phyloP scores from a whole-genome alignment of 202 grass and related monocot species.

The Zoysia matrella region DNA sequence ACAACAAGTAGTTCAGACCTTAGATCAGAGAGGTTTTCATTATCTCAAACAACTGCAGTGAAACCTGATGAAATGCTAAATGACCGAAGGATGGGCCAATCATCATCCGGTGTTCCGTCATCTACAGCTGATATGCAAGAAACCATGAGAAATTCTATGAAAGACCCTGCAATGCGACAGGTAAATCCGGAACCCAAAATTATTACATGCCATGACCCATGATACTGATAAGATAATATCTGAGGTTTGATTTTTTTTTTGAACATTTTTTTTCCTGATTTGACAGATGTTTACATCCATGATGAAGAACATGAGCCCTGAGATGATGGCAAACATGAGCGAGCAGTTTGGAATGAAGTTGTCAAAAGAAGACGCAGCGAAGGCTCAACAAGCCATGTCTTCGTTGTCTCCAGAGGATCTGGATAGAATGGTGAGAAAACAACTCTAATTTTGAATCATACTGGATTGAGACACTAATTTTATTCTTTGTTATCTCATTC shows the following conservation, averaged over 20 bases:
- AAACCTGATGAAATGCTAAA: conserved; percentile 36
- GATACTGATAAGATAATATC: background rate
- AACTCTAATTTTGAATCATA: background rate
- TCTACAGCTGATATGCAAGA: conserved; percentile 75
- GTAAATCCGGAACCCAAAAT: conserved; percentile 35
- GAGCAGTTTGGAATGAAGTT: conserved; percentile 95
- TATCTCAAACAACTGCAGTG: conserved; percentile 24
- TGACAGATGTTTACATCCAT: conserved; percentile 88
- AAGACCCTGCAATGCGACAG: conserved; percentile 95
- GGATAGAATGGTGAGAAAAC: conserved; percentile 86
- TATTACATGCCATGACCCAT: conserved; percentile 1
- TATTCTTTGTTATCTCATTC: conserved; percentile 30
- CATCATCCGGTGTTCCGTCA: conserved; percentile 51
- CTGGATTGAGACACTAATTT: background rate
- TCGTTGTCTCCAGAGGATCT: conserved; percentile 85
- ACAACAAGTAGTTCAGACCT: conserved; percentile 20
- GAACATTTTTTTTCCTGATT: conserved; percentile 1
- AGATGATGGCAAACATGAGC: conserved; percentile 97
- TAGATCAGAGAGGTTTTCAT: conserved; percentile 51
- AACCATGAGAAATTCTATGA: conserved; percentile 81
- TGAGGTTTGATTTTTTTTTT: conserved; percentile 8
- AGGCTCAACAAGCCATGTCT: conserved; percentile 88
- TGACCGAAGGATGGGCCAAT: conserved; percentile 47
- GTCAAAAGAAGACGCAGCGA: conserved; percentile 87
- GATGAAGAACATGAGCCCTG: conserved; percentile 98